These are phyloP conservation scores for Aspergillus hancockii DNA, from an alignment of 495 filamentous ascomycete species.

Conservation along the genomic window DNA sequence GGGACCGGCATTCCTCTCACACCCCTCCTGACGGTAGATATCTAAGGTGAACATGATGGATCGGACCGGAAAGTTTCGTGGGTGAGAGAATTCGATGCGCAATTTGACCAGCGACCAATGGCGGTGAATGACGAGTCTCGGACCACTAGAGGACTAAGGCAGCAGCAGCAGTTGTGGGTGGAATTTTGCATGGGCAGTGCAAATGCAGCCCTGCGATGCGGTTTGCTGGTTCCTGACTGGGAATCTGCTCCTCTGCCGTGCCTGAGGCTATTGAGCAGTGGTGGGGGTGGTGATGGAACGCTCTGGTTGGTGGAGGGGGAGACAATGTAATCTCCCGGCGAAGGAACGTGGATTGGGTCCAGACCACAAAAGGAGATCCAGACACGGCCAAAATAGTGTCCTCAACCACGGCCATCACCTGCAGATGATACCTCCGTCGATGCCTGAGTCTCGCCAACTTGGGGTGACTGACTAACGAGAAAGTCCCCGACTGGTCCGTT, in stretches of 20 bases:
- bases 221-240: neutral
- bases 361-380: slow-evolving; percentile 13
- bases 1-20: no score
- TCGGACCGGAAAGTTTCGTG: neutral
- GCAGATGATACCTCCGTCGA: neutral
- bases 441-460: no score
- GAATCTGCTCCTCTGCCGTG: slow-evolving; percentile 6
- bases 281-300: no score
- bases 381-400: slow-evolving; percentile 14
- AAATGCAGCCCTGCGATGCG: neutral
- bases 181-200: neutral
- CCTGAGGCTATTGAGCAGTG: slow-evolving; percentile 23
- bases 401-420: neutral
- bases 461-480: no score
- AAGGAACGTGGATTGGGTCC: slow-evolving; percentile 23
- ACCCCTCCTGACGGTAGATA: no score
- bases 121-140: neutral
- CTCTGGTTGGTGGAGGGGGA: slow-evolving; percentile 18
- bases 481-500: neutral
- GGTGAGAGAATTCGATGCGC: neutral
- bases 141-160: neutral
- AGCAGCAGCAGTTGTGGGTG: neutral
- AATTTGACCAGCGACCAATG: neutral
- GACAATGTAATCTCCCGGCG: slow-evolving; percentile 25
- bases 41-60: neutral